Evolutionary conservation across 768 basidiomycete genomes (phyloP).

Genomic region (Amanita polypyramis): DNA sequence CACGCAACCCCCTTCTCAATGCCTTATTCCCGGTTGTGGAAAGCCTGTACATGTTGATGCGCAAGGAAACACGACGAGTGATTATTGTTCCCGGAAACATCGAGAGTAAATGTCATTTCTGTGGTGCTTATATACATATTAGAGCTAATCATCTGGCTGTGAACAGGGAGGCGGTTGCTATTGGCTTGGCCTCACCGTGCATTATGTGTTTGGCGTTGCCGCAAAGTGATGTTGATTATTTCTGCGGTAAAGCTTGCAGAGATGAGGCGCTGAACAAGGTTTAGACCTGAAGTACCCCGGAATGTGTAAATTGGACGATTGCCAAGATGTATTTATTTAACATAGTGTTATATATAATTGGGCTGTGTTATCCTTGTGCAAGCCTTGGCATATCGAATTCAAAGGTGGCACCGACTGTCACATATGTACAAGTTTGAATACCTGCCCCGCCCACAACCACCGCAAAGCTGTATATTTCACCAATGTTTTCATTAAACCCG

Average conservation of each 20-base stretch:
- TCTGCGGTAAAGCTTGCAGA: constrained; percentile 47
- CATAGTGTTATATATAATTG: neutral
- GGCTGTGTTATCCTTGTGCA: too few species aligned
- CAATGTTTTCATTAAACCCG: too few species aligned
- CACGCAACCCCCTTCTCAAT: constrained; percentile 28
- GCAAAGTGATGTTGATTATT: constrained; percentile 51
- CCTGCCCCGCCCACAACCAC: too few species aligned
- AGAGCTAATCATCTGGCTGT: neutral
- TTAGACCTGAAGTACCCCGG: neutral
- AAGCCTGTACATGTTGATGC: constrained; percentile 46
- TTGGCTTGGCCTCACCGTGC: constrained; percentile 41
- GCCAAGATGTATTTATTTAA: neutral
- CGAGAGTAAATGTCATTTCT: constrained; percentile 45
- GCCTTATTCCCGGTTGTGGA: constrained; percentile 47
- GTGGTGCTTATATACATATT: too few species aligned
- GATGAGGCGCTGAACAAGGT: constrained; percentile 49
- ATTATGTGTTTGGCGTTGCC: constrained; percentile 57
- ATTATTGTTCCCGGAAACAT: constrained; percentile 52
- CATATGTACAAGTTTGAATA: too few species aligned
- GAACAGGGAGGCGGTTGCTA: constrained; percentile 45
- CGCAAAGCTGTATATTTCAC: too few species aligned
- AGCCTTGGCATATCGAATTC: too few species aligned
- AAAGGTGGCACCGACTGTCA: too few species aligned
- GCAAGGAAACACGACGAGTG: constrained; percentile 37
- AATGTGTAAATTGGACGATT: neutral